Conservation (phyloP, 73 alveolate species). For the Uronychia binucleata region DNA sequence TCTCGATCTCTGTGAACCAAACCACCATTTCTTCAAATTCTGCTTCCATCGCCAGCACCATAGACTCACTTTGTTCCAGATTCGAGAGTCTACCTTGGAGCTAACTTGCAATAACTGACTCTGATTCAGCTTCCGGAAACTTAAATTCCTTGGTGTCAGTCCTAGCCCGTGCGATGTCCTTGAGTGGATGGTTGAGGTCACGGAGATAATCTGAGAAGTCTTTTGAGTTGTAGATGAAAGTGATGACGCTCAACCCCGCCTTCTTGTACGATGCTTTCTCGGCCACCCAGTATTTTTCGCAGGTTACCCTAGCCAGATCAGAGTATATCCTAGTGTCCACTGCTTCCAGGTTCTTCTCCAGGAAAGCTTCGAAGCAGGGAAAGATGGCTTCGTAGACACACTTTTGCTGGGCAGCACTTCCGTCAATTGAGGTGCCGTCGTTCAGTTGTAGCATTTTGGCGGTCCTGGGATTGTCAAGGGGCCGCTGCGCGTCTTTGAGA, state of each 20-base stretch:
- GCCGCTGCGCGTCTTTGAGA: background rate
- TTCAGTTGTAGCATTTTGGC: background rate
- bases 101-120: background rate
- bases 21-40: constrained; percentile 40
- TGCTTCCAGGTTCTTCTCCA: constrained; percentile 10
- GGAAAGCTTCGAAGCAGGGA: constrained; percentile 24
- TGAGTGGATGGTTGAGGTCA: constrained; percentile 36
- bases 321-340: background rate
- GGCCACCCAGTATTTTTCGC: constrained; percentile 16
- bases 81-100: background rate
- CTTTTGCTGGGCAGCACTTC: background rate
- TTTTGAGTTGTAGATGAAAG: constrained; percentile 14
- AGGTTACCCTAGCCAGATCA: background rate
- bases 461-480: background rate
- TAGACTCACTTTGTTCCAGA: background rate
- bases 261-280: constrained; percentile 1
- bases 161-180: background rate
- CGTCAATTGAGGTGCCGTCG: background rate
- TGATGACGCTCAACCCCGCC: constrained; percentile 5
- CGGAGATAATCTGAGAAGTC: constrained; percentile 22
- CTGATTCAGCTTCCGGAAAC: background rate
- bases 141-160: too few species aligned
- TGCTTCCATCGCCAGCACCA: constrained; percentile 14
- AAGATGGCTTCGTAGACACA: constrained; percentile 4
- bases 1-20: constrained; percentile 33